Base-by-base conservation (phyloP, 1,139 yeast genomes). In the Yamadazyma jaroonii region DNA sequence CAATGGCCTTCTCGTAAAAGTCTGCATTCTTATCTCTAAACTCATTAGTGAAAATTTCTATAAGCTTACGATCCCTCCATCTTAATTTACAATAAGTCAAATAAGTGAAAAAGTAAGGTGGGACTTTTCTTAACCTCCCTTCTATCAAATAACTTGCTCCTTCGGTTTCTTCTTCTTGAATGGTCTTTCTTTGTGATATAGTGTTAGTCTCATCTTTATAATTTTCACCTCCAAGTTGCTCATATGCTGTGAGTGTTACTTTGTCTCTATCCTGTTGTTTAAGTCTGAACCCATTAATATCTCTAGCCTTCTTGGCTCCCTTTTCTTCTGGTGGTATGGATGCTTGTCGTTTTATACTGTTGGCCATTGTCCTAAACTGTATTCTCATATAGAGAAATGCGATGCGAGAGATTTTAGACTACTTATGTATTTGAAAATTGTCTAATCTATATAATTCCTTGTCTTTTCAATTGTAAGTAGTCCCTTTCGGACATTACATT, bases 71-170 rank as follows among this genome's bases (percentile, higher is more conserved):
- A 52, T 84, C 94, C 50, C 92, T 72, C 99, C 99, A 94, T 50
- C 99, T 72, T 55, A 77, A 65, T 57, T 94, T 94, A 61, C 97
- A 90, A 55, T 84, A 87, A 0, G 99, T 92, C 58, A 87, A 68
- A 55, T 92, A 90, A 0, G 95, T 89, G 64, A 79, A 92, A 54
- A 74, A 85, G 56, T 92, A 94, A 0, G 98, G 97, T 1, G 80
- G 73, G 1, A 92, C 87, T 44, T 84, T 67, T 31, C 97, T 67
- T 37, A 87, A 64, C 1, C 76, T 64, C 0, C 85, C 87, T 11
- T 78, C 81, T 3, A 81, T 62, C 2, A 59, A 49, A 49, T 77
- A 77, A 22, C 66, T 48, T 1, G 79, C 77, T 7, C 78, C 81
- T 44, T 74, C 77, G 1, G 74, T 59, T 43, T 75, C 81, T 47